A percentile compares a stretch with the other conserved stretches of the same genome.
Evolutionary conservation across 257 asterid genomes (phyloP).

Genomic region (Salvia hispanica): DNA sequence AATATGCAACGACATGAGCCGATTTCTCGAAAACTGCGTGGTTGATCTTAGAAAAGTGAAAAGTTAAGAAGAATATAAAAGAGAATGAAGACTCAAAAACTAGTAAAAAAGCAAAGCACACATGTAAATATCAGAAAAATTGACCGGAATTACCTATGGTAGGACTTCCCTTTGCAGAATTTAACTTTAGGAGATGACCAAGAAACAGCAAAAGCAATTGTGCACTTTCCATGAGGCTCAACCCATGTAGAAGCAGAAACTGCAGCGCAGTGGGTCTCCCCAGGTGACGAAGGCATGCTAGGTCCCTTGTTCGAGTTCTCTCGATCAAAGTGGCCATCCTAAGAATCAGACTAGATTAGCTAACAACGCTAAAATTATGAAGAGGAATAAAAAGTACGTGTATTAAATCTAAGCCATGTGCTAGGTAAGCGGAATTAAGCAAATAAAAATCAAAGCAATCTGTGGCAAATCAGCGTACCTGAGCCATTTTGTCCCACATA

Average conservation of each 20-base stretch:
- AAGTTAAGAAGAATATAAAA: constrained; percentile 1
- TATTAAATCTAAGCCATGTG: neutral
- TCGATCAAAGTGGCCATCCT: constrained; percentile 92
- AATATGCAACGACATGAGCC: constrained; percentile 16
- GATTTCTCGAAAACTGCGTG: constrained; percentile 9
- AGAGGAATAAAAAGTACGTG: neutral
- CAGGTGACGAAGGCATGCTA: constrained; percentile 86
- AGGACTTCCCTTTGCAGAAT: constrained; percentile 92
- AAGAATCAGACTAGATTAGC: constrained; percentile 28
- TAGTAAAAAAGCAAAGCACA: neutral
- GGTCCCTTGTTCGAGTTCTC: constrained; percentile 77
- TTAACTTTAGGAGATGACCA: constrained; percentile 98
- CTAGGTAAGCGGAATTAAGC: neutral
- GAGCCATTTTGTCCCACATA: constrained; percentile 91
- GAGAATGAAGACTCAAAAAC: neutral
- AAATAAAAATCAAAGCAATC: neutral
- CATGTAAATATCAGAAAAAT: constrained; percentile 10
- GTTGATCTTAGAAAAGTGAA: neutral
- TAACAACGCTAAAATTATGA: constrained; percentile 10
- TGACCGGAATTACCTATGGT: constrained; percentile 60
- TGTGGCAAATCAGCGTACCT: constrained; percentile 47
- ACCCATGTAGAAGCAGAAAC: constrained; percentile 98
- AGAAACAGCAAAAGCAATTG: constrained; percentile 84
- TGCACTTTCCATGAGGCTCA: constrained; percentile 95
- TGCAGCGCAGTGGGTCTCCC: constrained; percentile 95